Base-by-base conservation (phyloP, 1,284 basidiomycete genomes). In the Puccinia brachypodii region DNA sequence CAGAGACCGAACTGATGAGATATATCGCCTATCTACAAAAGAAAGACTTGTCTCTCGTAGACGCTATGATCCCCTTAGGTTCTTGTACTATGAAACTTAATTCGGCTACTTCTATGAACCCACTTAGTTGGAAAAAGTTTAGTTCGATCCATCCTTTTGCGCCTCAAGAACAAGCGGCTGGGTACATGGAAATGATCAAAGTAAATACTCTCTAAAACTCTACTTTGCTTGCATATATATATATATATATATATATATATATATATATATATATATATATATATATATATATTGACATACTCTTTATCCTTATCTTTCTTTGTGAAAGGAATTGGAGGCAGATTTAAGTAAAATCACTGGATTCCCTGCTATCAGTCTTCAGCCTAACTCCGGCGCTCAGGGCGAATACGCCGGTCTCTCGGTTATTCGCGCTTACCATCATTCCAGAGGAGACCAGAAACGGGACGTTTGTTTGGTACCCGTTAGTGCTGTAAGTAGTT, bases 31-130 rank as follows among this genome's bases (percentile, higher is more conserved):
- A 88, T 94, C 90, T 99, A 68, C 94, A 96, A 84, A 91, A 92
- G 80, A 98, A 98, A 89, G 96, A 99, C 87, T 90, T 98, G 81
- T 94, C 94, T 42, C 92, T 99, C 47, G 93, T 94, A 7, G 96
- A 99, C 86, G 92, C 94, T 56, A 98, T 98, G 95, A 98, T 98
- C 85, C 93, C 97, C 4, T 91, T 99, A 16, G 96, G 96, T 80
- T 96, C 86, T 42, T 88, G 79, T n/a, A 81, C 79, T 14, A 97
- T 96, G 95, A 96, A 98, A 89, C 90, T 98, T 83, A 98, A 98
- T 89, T 95, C 94, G 86, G 96, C 94, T 19, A 95, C 94, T 69
- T 96, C 94, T 84, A 98, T 99, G 96, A 92, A 93, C 79, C 95
- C 96, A 16, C 89, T 99, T 47, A 97, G 95, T 8, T 94, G 93